Evolutionary conservation across 1,284 basidiomycete genomes (phyloP).

Genomic region (Moesziomyces antarcticus): DNA sequence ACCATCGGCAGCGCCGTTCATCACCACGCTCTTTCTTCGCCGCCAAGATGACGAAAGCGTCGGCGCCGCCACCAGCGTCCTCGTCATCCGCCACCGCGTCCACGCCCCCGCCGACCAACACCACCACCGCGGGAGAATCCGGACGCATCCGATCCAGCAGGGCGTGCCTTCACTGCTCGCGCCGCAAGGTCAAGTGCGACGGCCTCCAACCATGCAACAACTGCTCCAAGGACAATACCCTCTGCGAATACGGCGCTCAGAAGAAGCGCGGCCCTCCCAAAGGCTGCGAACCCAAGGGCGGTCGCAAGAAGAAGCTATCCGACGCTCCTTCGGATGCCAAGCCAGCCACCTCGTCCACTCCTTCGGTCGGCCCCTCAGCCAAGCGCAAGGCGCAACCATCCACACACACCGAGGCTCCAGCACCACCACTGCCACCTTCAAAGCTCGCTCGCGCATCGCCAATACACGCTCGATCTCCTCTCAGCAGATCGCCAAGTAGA

Average conservation of each 20-base stretch:
- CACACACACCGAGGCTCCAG: not conserved
- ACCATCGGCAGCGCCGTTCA: slow-evolving; percentile 7
- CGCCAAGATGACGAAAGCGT: slow-evolving; percentile 4
- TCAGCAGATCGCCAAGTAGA: no score
- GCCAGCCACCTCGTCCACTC: not conserved
- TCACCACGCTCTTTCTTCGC: no score
- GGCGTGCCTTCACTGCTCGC: slow-evolving; percentile 42
- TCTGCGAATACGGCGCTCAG: slow-evolving; percentile 39
- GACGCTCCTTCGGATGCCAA: slow-evolving; percentile 2
- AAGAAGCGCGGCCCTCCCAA: slow-evolving; percentile 51
- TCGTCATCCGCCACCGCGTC: slow-evolving; percentile 6
- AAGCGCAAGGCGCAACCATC: slow-evolving; percentile 8
- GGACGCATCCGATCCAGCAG: slow-evolving; percentile 43
- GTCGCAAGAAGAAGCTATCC: slow-evolving; percentile 31
- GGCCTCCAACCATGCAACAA: slow-evolving; percentile 44
- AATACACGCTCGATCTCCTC: no score
- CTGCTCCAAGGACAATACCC: slow-evolving; percentile 23
- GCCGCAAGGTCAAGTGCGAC: slow-evolving; percentile 50
- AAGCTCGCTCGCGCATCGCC: slow-evolving; percentile 1
- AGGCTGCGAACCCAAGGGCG: slow-evolving; percentile 41
- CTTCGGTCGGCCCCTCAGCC: not conserved
- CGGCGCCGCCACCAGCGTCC: not conserved
- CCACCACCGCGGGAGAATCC: not conserved
- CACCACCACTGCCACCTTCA: not conserved
- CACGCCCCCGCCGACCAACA: not conserved